phyloP scores from a whole-genome alignment of 23 red algal genomes.

The Gracilaria domingensis region DNA sequence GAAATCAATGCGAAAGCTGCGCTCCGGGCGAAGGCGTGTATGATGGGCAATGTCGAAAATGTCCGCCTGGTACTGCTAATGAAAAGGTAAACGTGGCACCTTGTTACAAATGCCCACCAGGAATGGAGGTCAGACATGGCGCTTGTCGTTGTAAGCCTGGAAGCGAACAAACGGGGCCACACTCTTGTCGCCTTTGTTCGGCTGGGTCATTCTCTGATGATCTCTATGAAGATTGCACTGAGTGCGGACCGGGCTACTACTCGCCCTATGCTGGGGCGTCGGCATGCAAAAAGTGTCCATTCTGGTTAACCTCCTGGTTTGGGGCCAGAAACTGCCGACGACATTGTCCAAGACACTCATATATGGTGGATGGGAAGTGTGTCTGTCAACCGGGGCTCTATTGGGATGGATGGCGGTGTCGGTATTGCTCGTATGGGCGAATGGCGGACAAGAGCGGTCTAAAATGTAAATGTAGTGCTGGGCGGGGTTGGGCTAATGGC shows the following conservation, averaged over 20 bases:
- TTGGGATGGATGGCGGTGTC: slow-evolving; percentile 25
- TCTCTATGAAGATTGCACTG: slow-evolving; percentile 27
- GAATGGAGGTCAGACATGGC: slow-evolving; percentile 28
- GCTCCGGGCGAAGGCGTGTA: slow-evolving; percentile 11
- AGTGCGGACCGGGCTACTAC: slow-evolving; percentile 2
- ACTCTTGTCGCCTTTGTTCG: neutral
- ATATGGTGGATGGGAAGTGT: slow-evolving; percentile 16
- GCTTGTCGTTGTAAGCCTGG: slow-evolving; percentile 32
- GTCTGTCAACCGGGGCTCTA: neutral
- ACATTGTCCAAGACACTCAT: slow-evolving; percentile 20
- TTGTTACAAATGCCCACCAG: slow-evolving; percentile 13
- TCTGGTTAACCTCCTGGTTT: slow-evolving; percentile 32
- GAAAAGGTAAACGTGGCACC: slow-evolving; percentile 37
- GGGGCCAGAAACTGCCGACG: slow-evolving; percentile 12
- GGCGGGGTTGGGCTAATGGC: slow-evolving; percentile 10
- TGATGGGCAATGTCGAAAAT: slow-evolving; percentile 10
- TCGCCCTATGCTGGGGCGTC: neutral
- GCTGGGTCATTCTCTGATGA: slow-evolving; percentile 13
- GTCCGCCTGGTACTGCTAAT: slow-evolving; percentile 21
- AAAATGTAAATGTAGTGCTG: slow-evolving; percentile 20
- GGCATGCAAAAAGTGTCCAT: slow-evolving; percentile 8
- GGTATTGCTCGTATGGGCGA: slow-evolving; percentile 7
- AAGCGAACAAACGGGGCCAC: slow-evolving; percentile 11
- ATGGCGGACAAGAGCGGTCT: slow-evolving; percentile 23
- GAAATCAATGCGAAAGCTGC: slow-evolving; percentile 16